These are phyloP conservation scores for Epichloe gansuensis DNA, from an alignment of 2,329 filamentous ascomycete genomes.

Conservation along the genomic window DNA sequence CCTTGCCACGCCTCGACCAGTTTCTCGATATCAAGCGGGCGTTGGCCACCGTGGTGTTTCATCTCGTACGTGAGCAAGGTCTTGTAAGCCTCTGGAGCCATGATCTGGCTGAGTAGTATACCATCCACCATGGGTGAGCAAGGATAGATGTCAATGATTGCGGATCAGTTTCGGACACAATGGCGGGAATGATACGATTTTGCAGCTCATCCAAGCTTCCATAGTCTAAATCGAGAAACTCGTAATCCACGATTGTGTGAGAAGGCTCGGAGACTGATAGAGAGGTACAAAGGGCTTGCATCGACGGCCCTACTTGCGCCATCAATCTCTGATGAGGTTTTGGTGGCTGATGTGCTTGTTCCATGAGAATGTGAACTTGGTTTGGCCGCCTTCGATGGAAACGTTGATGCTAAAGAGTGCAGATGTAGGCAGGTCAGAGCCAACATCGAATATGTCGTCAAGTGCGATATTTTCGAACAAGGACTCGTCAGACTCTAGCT, in stretches of 20 bases:
- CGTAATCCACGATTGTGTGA: background rate
- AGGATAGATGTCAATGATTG: constrained; percentile 24
- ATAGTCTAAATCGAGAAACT: constrained; percentile 13
- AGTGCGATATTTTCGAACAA: constrained; percentile 6
- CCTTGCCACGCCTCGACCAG: constrained; percentile 9
- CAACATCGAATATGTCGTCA: constrained; percentile 3
- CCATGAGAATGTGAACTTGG: constrained; percentile 4
- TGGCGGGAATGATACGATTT: constrained; percentile 10
- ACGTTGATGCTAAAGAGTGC: constrained; percentile 3
- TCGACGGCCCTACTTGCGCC: background rate
- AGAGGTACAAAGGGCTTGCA: background rate
- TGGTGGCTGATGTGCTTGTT: constrained; percentile 2
- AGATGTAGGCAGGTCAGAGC: background rate
- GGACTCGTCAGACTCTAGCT: constrained; percentile 8
- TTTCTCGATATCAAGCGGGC: background rate
- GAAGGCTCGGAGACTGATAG: background rate
- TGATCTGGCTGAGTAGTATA: constrained; percentile 21
- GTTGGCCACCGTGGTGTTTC: background rate
- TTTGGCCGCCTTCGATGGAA: constrained; percentile 1
- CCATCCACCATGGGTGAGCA: constrained; percentile 26
- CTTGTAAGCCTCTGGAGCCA: constrained; percentile 9
- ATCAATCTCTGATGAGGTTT: constrained; percentile 3
- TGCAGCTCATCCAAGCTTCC: constrained; percentile 14
- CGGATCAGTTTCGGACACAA: constrained; percentile 6
- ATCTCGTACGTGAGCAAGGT: constrained; percentile 10